These are phyloP conservation scores for Pezicula carpinea DNA, from an alignment of 2,329 filamentous ascomycete genomes.

Conservation along the genomic window DNA sequence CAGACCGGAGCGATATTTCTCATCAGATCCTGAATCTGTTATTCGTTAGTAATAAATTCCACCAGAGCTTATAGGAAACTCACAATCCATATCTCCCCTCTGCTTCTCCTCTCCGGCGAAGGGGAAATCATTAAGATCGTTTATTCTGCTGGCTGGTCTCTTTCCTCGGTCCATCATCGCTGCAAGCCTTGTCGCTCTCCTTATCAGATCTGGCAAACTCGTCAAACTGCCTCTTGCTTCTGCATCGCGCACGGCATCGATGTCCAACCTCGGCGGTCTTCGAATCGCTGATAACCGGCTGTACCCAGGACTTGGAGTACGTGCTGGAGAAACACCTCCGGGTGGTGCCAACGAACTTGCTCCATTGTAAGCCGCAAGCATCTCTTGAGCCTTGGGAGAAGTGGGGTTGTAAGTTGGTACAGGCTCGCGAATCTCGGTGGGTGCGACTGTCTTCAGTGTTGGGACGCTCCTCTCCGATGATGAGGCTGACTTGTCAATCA, in stretches of 20 bases:
- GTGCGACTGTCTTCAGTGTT: slow-evolving; percentile 13
- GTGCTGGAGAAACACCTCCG: slow-evolving; percentile 4
- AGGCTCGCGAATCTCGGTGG: slow-evolving; percentile 10
- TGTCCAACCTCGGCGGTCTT: slow-evolving; percentile 70
- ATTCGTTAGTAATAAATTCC: slow-evolving; percentile 6
- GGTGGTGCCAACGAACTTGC: slow-evolving; percentile 28
- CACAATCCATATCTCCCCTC: slow-evolving; percentile 14
- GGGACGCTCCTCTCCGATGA: slow-evolving; percentile 21
- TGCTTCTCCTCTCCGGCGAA: slow-evolving; percentile 24
- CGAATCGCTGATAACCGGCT: slow-evolving; percentile 51
- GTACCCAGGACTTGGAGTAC: slow-evolving; percentile 20
- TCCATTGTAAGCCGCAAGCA: slow-evolving; percentile 46
- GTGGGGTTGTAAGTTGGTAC: slow-evolving; percentile 14
- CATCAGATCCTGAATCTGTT: slow-evolving; percentile 8
- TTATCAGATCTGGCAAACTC: slow-evolving; percentile 86
- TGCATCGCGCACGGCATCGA: slow-evolving; percentile 75
- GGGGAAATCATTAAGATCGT: slow-evolving; percentile 48
- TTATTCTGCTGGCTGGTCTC: slow-evolving; percentile 54
- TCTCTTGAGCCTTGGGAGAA: slow-evolving; percentile 38
- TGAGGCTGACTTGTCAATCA: slow-evolving; percentile 22
- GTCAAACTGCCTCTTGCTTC: slow-evolving; percentile 87
- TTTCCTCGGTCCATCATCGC: slow-evolving; percentile 82
- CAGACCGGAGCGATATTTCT: slow-evolving; percentile 25
- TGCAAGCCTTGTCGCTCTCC: slow-evolving; percentile 79
- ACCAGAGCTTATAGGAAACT: slow-evolving; percentile 5